Evolutionary conservation across 371 early-diverging fungal species (phyloP).

Genomic region (Circinella umbellata): DNA sequence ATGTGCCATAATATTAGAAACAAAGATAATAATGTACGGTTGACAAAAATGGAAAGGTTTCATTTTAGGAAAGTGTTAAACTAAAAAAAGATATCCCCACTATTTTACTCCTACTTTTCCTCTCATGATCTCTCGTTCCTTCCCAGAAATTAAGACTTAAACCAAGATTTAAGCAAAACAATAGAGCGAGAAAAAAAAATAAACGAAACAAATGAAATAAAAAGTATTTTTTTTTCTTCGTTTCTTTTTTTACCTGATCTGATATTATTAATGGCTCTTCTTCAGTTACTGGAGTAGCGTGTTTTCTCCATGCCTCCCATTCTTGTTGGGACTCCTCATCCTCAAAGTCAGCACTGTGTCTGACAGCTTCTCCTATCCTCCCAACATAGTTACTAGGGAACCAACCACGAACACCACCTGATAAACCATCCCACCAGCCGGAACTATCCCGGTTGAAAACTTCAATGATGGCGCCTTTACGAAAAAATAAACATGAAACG

Average conservation of each 20-base stretch:
- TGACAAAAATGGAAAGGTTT: conserved; percentile 2
- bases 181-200: too few relatives aligned
- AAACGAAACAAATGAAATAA: background rate
- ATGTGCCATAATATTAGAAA: background rate
- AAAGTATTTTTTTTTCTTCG: background rate
- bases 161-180: too few relatives aligned
- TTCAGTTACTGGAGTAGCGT: conserved; percentile 3
- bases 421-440: conserved; percentile 63
- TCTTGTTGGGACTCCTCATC: conserved; percentile 38
- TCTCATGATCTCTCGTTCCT: background rate
- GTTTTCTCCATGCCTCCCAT: conserved; percentile 34
- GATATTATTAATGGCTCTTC: background rate
- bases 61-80: background rate
- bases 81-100: background rate
- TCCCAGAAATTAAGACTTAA: background rate
- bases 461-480: conserved; percentile 56
- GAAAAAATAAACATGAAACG: conserved; percentile 47
- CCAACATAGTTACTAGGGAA: conserved; percentile 59
- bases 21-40: background rate
- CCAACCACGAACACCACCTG: conserved; percentile 52
- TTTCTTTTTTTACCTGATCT: background rate
- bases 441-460: conserved; percentile 52
- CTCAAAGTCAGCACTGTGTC: conserved; percentile 41
- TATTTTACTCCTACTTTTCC: background rate
- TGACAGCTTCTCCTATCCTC: conserved; percentile 43